Evolutionary conservation across 202 grass and related monocot species (phyloP), one percentile per base, ranked within the genome.

Genomic region (Schoenoplectus triqueter): DNA sequence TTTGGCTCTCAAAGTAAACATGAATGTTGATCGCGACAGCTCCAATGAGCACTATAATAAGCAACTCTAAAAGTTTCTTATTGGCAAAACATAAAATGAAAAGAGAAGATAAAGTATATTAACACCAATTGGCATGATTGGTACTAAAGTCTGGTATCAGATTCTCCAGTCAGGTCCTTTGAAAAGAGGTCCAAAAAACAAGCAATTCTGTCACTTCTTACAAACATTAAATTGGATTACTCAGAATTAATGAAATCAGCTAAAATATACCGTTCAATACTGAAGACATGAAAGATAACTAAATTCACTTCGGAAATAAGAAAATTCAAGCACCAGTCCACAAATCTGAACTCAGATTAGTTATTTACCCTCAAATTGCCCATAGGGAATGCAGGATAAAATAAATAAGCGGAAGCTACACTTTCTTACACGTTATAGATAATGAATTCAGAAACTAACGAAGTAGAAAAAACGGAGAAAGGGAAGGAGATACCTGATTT

Each of bases 401-500:
- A 9, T 1, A 31, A 66, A 73, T 15, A 70, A 44, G 41, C 67
- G 41, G 13, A 1, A 45, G 5, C 10, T 39, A 70, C 13, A 70
- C 13, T 70, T n/a, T 15, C 42, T 69, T 40, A 51, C 18, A 74
- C 9, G 52, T 52, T 9, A 64, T 40, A 42, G 15, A 13, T 63
- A 63, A 15, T 1, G 69, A 80, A 49, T 70, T 15, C 1, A 61
- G 19, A 60, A 4, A 47, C 1, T n/a, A 51, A 10, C 14, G 71
- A 73, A 49, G 9, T 8, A n/a, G 49, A 19, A 66, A 20, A 77
- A 48, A 39, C 31, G 45, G 10, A 51, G 64, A 47, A 6, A 74
- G 10, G 45, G 49, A 66, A 51, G 4, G 20, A 15, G 55, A 54
- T 45, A 89, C 88, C 88, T 86, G 78, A 52, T 76, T 83, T 89